Evolutionary conservation across 176 grass and related monocot genomes (phyloP).

Genomic region (Lolium perenne): DNA sequence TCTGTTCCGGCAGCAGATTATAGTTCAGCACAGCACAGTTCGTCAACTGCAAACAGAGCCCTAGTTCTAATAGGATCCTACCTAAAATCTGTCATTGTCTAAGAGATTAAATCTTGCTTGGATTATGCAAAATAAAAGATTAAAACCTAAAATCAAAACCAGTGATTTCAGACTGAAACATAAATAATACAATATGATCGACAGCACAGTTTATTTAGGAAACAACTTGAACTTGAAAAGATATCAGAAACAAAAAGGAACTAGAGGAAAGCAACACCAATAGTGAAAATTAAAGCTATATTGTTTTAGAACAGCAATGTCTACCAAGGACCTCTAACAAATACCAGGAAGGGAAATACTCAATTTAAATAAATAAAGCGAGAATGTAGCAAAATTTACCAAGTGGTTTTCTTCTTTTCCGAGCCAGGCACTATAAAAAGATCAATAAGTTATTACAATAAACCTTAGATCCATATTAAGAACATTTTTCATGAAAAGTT

Average conservation of each 20-base stretch:
- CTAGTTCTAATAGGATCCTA: neutral
- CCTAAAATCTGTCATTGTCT: neutral
- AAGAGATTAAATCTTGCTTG: neutral
- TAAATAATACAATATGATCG: slow-evolving; percentile 6
- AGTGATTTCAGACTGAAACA: neutral
- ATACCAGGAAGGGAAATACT: slow-evolving; percentile 27
- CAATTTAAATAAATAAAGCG: slow-evolving; percentile 25
- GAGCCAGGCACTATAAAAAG: slow-evolving; percentile 68
- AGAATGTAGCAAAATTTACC: slow-evolving; percentile 53
- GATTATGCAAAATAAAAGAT: neutral
- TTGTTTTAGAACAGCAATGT: neutral
- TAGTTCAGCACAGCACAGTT: neutral
- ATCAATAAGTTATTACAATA: slow-evolving; percentile 41
- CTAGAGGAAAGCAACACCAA: slow-evolving; percentile 3
- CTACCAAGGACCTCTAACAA: slow-evolving; percentile 7
- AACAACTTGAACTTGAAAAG: slow-evolving; percentile 15
- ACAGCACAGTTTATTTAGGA: slow-evolving; percentile 7
- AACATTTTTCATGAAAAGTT: slow-evolving; percentile 27
- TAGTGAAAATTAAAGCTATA: slow-evolving; percentile 1
- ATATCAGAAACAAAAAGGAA: slow-evolving; percentile 9
- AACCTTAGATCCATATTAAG: slow-evolving; percentile 26
- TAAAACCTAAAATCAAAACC: neutral
- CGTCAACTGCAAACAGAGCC: neutral
- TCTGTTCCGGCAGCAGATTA: neutral
- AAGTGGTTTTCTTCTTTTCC: slow-evolving; percentile 63